Percentiles rank a stretch among this genome's conserved stretches.
Conservation (phyloP, 176 grass and related monocot species). For the Microstegium vimineum region DNA sequence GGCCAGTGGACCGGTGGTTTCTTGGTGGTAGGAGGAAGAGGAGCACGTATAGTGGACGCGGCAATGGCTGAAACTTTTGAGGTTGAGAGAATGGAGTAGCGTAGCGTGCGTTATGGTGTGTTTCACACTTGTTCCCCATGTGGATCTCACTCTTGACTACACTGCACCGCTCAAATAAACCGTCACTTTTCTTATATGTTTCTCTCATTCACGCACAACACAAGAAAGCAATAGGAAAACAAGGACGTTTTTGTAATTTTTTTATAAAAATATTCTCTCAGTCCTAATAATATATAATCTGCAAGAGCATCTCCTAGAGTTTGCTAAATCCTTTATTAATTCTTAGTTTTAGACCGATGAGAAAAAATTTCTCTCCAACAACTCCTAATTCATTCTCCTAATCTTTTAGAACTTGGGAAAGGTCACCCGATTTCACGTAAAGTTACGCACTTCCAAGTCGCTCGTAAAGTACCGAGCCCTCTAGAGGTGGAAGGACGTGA, state of each 20-base stretch:
- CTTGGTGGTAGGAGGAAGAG: not conserved
- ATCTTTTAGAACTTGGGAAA: too few species aligned
- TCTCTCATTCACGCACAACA: not conserved
- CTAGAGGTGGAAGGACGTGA: too few species aligned
- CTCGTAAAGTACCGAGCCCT: too few species aligned
- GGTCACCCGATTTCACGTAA: too few species aligned
- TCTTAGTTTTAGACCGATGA: too few species aligned
- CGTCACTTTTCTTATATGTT: not conserved
- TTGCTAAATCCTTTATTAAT: too few species aligned
- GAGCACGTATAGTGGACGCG: not conserved
- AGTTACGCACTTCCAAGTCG: too few species aligned
- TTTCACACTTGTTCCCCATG: conserved; percentile 33
- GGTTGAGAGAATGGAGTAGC: not conserved
- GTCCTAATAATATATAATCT: too few species aligned
- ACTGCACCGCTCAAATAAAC: not conserved
- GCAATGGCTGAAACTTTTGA: not conserved
- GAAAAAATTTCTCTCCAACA: too few species aligned
- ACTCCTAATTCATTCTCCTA: too few species aligned
- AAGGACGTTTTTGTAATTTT: not conserved
- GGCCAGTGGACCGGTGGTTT: not conserved
- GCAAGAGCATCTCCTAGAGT: too few species aligned
- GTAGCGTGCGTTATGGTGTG: conserved; percentile 21
- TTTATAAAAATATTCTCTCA: too few species aligned
- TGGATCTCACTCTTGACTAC: conserved; percentile 9
- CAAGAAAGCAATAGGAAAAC: not conserved